These are phyloP conservation scores for Ballota nigra DNA, from an alignment of 257 asterid genomes.

Conservation along the genomic window DNA sequence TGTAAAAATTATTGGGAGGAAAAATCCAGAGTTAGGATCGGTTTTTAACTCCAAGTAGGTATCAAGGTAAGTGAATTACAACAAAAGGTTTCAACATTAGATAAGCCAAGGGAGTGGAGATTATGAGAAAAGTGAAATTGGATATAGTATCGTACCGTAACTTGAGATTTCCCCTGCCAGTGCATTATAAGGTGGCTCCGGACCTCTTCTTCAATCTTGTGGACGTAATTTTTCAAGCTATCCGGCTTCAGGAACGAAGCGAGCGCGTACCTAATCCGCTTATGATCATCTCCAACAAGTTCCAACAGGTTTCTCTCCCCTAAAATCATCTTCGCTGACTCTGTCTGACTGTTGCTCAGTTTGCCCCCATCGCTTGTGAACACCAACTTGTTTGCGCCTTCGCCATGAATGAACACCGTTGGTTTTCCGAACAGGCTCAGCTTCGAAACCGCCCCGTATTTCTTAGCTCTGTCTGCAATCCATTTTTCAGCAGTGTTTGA, in stretches of 20 bases:
- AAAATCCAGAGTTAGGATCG: no score
- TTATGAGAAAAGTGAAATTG: no score
- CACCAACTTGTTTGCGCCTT: slow-evolving; percentile 72
- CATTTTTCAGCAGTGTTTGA: slow-evolving; percentile 67
- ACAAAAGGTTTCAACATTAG: no score
- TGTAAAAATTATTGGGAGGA: no score
- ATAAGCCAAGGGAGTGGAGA: no score
- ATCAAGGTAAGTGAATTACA: no score
- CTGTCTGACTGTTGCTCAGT: slow-evolving; percentile 50
- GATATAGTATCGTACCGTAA: slow-evolving; percentile 35
- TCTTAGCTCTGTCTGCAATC: slow-evolving; percentile 46
- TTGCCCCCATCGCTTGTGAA: slow-evolving; percentile 44
- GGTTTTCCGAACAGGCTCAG: slow-evolving; percentile 72
- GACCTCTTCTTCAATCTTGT: slow-evolving; percentile 59
- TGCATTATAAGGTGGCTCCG: slow-evolving; percentile 40
- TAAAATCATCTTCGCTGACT: slow-evolving; percentile 53
- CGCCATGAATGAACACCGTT: slow-evolving; percentile 63
- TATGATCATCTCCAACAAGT: slow-evolving; percentile 65
- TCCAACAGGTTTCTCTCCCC: slow-evolving; percentile 60
- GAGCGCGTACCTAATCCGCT: slow-evolving; percentile 56
- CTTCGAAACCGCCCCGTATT: slow-evolving; percentile 60
- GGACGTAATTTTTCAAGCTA: slow-evolving; percentile 55
- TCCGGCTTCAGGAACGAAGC: slow-evolving; percentile 65
- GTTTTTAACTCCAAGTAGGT: no score
- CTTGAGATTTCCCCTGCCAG: slow-evolving; percentile 59